These are phyloP conservation scores for Lippia alba DNA, from an alignment of 305 asterid genomes.

Conservation along the genomic window DNA sequence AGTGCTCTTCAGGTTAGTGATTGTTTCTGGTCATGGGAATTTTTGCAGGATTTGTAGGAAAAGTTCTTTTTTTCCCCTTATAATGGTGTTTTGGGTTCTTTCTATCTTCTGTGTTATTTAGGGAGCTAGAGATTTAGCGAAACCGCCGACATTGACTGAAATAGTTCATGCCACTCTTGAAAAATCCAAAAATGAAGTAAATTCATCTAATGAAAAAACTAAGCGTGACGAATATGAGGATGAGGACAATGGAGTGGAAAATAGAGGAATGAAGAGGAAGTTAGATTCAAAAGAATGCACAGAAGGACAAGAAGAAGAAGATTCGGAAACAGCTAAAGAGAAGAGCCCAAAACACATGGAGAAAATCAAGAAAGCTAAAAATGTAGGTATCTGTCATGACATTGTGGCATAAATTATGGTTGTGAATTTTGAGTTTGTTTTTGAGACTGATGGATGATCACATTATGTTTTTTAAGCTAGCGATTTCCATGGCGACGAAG, in stretches of 20 bases:
- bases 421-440: constrained; percentile 4
- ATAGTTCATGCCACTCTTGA: constrained; percentile 64
- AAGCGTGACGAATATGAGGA: constrained; percentile 30
- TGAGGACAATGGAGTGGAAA: constrained; percentile 44
- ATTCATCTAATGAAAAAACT: constrained; percentile 25
- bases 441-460: constrained; percentile 7
- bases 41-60: neutral
- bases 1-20: constrained; percentile 72
- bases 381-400: constrained; percentile 48
- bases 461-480: constrained; percentile 51
- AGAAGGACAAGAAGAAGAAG: constrained; percentile 48
- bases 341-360: constrained; percentile 49
- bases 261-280: constrained; percentile 77
- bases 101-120: constrained; percentile 30
- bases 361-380: constrained; percentile 79
- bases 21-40: too few relatives aligned
- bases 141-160: constrained; percentile 75
- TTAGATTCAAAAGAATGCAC: constrained; percentile 48
- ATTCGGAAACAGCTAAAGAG: constrained; percentile 37
- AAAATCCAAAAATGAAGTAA: constrained; percentile 49
- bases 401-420: neutral
- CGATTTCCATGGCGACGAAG: constrained; percentile 88
- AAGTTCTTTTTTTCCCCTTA: neutral
- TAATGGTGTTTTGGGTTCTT: neutral
- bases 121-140: constrained; percentile 84